Conservation (phyloP, 306 rosid genomes). For the Quercus glauca region DNA sequence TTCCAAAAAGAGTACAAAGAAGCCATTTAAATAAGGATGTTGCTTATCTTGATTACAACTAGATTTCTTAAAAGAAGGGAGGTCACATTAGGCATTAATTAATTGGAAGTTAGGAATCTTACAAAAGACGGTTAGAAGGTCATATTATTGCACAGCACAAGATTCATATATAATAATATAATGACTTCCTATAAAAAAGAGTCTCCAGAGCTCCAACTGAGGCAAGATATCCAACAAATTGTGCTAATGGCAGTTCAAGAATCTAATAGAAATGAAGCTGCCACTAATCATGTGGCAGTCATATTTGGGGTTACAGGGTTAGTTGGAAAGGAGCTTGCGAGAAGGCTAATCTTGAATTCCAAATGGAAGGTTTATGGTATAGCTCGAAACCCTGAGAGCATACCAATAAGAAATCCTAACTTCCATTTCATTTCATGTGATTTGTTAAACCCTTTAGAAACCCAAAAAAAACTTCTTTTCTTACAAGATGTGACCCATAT, state of each 20-base stretch:
- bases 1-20: too few species aligned
- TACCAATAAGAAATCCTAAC: slow-evolving; percentile 27
- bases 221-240: not conserved
- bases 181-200: slow-evolving; percentile 35
- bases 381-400: slow-evolving; percentile 57
- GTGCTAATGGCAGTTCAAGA: slow-evolving; percentile 42
- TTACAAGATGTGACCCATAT: slow-evolving; percentile 69
- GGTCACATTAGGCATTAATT: not conserved
- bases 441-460: slow-evolving; percentile 58
- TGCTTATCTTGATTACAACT: slow-evolving; percentile 35
- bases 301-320: slow-evolving; percentile 89
- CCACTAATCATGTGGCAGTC: slow-evolving; percentile 51
- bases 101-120: slow-evolving; percentile 6
- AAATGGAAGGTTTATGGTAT: slow-evolving; percentile 88
- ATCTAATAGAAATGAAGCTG: slow-evolving; percentile 7
- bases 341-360: slow-evolving; percentile 35
- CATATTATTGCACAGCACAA: not conserved
- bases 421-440: slow-evolving; percentile 84
- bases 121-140: slow-evolving; percentile 1
- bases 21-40: slow-evolving; percentile 40
- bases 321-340: slow-evolving; percentile 74
- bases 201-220: slow-evolving; percentile 29
- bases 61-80: slow-evolving; percentile 48
- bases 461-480: slow-evolving; percentile 42
- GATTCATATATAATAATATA: slow-evolving; percentile 7